These are phyloP conservation scores for Speleostelium caveatum DNA, from an alignment of 78 protist species.

Conservation along the genomic window DNA sequence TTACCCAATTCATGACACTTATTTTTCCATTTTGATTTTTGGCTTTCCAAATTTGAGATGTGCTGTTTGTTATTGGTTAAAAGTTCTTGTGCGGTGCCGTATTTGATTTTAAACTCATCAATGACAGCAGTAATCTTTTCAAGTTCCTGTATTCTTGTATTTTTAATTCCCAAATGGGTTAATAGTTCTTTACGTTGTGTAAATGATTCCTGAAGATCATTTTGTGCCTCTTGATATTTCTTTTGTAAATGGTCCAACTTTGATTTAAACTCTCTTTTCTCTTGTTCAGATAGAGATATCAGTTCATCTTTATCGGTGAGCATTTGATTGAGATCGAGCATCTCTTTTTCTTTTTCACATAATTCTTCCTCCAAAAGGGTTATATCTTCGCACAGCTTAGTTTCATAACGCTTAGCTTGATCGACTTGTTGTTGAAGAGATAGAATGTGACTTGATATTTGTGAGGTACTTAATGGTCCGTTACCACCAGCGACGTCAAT, in stretches of 20 bases:
- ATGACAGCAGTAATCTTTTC: background rate
- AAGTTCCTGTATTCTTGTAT: background rate
- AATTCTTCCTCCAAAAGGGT: background rate
- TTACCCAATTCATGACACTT: background rate
- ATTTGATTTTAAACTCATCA: slow-evolving; percentile 5
- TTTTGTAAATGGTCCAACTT: background rate
- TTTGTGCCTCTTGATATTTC: too few species aligned
- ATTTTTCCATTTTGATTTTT: slow-evolving; percentile 49
- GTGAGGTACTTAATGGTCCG: background rate
- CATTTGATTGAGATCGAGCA: background rate
- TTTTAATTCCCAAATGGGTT: background rate
- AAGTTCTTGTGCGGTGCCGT: background rate
- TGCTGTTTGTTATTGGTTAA: background rate
- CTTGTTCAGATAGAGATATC: background rate
- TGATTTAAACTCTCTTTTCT: background rate
- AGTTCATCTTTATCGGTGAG: background rate
- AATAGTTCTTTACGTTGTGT: background rate
- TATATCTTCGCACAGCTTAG: background rate
- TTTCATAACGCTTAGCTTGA: background rate
- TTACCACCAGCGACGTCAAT: background rate
- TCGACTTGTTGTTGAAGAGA: background rate
- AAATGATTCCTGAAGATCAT: background rate
- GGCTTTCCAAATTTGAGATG: slow-evolving; percentile 8
- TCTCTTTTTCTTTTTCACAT: background rate
- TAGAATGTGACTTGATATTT: background rate